A percentile compares a stretch with the other conserved stretches of the same genome.
Conservation (phyloP, 148 eudicot genomes). For the Silene latifolia region DNA sequence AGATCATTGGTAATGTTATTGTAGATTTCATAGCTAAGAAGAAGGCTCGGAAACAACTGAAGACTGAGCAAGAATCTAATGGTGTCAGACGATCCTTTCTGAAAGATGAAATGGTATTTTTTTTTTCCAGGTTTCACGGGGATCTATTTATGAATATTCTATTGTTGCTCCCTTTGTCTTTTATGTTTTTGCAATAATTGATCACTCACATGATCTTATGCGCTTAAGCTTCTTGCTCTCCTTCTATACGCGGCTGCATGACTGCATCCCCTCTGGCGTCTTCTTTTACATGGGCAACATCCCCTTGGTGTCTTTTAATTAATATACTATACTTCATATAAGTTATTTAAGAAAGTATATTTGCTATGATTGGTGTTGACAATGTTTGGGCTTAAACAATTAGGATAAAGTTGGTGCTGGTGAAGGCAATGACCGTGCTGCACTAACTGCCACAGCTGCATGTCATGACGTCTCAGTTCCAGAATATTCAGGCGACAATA, state of each 20-base stretch:
- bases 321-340: too few relatives aligned
- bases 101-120: slow-evolving; percentile 40
- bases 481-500: slow-evolving; percentile 15
- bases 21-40: slow-evolving; percentile 49
- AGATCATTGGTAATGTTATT: slow-evolving; percentile 64
- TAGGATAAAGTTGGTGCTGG: slow-evolving; percentile 35
- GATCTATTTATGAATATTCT: slow-evolving; percentile 6
- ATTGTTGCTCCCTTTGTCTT: not conserved
- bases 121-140: not conserved
- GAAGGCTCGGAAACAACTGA: slow-evolving; percentile 49
- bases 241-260: too few relatives aligned
- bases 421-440: slow-evolving; percentile 22
- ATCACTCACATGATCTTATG: too few relatives aligned
- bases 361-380: not conserved
- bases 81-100: slow-evolving; percentile 26
- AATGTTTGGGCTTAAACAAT: slow-evolving; percentile 17
- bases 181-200: not conserved
- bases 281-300: too few relatives aligned
- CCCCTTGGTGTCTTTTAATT: too few relatives aligned
- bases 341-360: too few relatives aligned
- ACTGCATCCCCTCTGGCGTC: too few relatives aligned
- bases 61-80: slow-evolving; percentile 34
- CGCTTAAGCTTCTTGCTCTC: not conserved
- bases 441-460: slow-evolving; percentile 28
- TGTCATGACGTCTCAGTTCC: slow-evolving; percentile 24